phyloP scores from a whole-genome alignment of 768 basidiomycete species.

The Strobilomyces dryophilus region DNA sequence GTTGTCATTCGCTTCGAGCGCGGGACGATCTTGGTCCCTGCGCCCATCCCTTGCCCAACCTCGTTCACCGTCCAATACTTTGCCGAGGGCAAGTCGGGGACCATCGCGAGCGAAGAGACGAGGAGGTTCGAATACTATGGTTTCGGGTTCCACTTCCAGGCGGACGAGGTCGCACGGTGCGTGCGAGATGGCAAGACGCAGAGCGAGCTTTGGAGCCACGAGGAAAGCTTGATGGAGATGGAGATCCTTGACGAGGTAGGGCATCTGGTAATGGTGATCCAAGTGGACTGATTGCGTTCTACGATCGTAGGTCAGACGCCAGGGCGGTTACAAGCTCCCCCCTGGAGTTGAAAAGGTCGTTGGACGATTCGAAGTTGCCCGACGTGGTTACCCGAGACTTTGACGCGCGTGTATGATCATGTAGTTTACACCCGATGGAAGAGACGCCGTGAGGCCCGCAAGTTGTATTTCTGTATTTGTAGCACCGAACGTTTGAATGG shows the following conservation, averaged over 20 bases:
- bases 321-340: constrained; percentile 63
- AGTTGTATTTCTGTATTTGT: too few relatives aligned
- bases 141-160: constrained; percentile 79
- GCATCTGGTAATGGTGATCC: constrained; percentile 1
- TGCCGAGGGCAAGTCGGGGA: constrained; percentile 41
- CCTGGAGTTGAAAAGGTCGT: constrained; percentile 52
- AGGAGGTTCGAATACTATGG: constrained; percentile 57
- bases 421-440: too few relatives aligned
- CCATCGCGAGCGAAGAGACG: constrained; percentile 53
- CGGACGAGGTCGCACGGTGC: constrained; percentile 83
- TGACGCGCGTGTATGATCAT: too few relatives aligned
- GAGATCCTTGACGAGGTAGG: constrained; percentile 78
- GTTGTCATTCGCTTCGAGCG: constrained; percentile 71
- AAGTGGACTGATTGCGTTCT: constrained; percentile 12
- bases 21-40: constrained; percentile 59
- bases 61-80: constrained; percentile 63
- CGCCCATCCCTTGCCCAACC: constrained; percentile 65
- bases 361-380: too few relatives aligned
- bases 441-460: too few relatives aligned
- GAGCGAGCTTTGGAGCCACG: constrained; percentile 71
- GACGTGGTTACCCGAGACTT: too few relatives aligned
- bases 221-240: constrained; percentile 80
- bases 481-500: too few relatives aligned
- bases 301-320: constrained; percentile 51
- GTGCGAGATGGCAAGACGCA: constrained; percentile 69